Conservation (phyloP, 768 basidiomycete species). For the Mycena galericulata region DNA sequence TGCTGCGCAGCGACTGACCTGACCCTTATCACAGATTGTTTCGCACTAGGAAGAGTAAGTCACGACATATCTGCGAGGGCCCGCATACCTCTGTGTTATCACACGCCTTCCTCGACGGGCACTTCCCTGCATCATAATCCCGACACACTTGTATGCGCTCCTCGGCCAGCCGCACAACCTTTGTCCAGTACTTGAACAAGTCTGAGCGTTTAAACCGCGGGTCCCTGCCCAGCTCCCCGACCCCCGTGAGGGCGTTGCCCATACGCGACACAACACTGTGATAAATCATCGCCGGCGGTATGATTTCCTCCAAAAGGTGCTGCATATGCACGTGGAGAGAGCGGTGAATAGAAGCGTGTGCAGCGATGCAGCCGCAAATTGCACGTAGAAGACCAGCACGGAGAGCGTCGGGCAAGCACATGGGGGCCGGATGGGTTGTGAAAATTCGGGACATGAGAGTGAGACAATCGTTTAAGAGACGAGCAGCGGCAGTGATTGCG, state of each 20-base stretch:
- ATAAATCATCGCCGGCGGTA: not conserved
- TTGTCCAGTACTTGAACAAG: not conserved
- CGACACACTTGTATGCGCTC: not conserved
- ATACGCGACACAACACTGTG: not conserved
- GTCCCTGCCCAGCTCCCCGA: not conserved
- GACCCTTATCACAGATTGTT: not conserved
- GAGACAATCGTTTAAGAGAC: not conserved
- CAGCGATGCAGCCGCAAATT: not conserved
- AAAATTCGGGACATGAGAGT: conserved; percentile 3
- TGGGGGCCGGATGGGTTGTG: not conserved
- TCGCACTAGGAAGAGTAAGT: not conserved
- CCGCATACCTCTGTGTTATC: not conserved
- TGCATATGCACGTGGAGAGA: not conserved
- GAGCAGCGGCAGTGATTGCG: not conserved
- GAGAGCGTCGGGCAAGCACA: conserved; percentile 3
- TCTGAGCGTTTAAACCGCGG: not conserved
- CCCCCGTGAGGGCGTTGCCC: not conserved
- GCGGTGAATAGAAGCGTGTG: not conserved
- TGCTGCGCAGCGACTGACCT: not conserved
- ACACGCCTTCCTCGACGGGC: not conserved
- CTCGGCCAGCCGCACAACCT: not conserved
- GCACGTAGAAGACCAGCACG: not conserved
- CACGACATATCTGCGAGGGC: too few relatives aligned
- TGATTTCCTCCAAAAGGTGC: not conserved
- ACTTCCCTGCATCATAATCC: not conserved